phyloP scores from a whole-genome alignment of 2,329 filamentous ascomycete genomes.

The Colletotrichum sp. region DNA sequence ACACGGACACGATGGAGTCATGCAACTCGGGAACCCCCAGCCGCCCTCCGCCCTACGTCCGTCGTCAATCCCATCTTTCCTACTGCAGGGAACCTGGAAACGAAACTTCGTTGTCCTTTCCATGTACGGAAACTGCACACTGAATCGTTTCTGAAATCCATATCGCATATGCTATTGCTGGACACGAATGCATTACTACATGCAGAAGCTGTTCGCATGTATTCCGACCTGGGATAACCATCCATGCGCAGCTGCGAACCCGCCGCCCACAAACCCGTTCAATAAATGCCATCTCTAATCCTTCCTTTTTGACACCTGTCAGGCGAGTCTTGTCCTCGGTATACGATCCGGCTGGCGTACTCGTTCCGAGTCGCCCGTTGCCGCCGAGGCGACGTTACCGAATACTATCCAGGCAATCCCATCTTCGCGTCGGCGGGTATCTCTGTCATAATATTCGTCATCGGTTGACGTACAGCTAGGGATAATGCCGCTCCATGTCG shows the following conservation, averaged over 20 bases:
- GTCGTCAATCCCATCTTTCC: neutral
- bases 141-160: constrained; percentile 7
- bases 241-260: neutral
- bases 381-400: neutral
- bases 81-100: neutral
- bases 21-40: neutral
- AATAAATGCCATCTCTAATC: neutral
- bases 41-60: neutral
- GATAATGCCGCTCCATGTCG: neutral
- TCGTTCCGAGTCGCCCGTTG: neutral
- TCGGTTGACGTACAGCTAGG: neutral
- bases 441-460: neutral
- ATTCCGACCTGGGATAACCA: neutral
- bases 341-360: neutral
- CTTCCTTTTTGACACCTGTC: neutral
- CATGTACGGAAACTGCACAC: neutral
- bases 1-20: neutral
- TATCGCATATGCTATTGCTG: constrained; percentile 4
- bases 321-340: neutral
- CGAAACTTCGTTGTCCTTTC: constrained; percentile 2
- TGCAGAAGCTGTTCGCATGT: neutral
- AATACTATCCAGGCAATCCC: neutral
- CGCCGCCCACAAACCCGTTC: neutral
- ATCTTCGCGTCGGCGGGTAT: neutral
- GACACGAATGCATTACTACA: neutral